Evolutionary conservation across 352 stramenopile species (phyloP).

Genomic region (Achlya hypogyna): DNA sequence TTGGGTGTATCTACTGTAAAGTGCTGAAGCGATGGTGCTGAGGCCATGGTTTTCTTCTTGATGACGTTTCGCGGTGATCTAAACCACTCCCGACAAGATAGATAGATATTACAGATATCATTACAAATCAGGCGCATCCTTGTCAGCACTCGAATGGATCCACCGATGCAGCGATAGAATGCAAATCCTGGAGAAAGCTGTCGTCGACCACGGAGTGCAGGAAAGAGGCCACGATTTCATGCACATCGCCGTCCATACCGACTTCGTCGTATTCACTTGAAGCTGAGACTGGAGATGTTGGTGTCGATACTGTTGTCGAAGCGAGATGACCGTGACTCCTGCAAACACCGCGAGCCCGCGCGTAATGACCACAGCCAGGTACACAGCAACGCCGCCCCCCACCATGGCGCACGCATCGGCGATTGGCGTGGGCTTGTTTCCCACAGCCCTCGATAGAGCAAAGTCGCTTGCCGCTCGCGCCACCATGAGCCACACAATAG

Average conservation of each 20-base stretch:
- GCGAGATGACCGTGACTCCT: not conserved
- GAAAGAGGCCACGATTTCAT: not conserved
- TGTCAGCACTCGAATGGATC: too few species aligned
- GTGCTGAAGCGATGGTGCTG: too few species aligned
- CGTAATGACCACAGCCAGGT: not conserved
- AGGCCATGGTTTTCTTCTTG: not conserved
- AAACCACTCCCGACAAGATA: not conserved
- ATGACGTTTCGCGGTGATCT: too few species aligned
- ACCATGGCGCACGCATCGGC: not conserved
- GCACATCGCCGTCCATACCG: not conserved
- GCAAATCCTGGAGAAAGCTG: not conserved
- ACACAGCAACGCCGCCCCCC: not conserved
- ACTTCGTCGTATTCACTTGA: not conserved
- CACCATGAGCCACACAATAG: not conserved
- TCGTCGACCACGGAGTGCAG: not conserved
- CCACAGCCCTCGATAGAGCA: not conserved
- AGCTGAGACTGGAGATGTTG: not conserved
- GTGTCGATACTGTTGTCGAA: not conserved
- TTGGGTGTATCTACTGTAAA: too few species aligned
- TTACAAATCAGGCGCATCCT: not conserved
- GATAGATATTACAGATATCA: not conserved
- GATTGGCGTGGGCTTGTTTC: constrained; percentile 2
- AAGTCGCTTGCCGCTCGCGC: not conserved
- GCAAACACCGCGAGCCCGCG: not conserved
- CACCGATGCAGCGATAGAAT: not conserved